These are phyloP conservation scores for Cytospora chrysosperma DNA, from an alignment of 2,329 filamentous ascomycete species.

Conservation along the genomic window DNA sequence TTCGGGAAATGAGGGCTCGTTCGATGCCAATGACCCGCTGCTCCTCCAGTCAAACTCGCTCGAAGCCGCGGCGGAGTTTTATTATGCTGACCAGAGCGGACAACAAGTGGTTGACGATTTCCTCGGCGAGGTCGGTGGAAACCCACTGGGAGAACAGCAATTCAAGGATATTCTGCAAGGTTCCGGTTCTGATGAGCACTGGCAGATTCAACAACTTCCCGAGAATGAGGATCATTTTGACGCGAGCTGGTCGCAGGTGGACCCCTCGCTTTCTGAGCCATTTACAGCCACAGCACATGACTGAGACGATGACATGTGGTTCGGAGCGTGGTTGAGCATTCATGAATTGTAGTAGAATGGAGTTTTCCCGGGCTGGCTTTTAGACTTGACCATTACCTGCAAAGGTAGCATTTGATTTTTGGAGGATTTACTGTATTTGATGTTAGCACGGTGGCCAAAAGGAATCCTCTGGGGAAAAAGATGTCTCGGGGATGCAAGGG, in stretches of 20 bases:
- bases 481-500: constrained; percentile 1
- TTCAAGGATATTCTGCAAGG: constrained; percentile 7
- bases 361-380: neutral
- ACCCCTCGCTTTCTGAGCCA: constrained; percentile 23
- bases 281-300: constrained; percentile 18
- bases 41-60: constrained; percentile 15
- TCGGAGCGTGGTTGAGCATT: neutral
- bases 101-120: neutral
- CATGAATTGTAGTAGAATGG: neutral
- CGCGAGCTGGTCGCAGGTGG: constrained; percentile 15
- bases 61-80: constrained; percentile 2
- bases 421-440: constrained; percentile 2
- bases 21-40: constrained; percentile 20
- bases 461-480: neutral
- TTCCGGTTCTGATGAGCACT: constrained; percentile 5
- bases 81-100: neutral
- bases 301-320: constrained; percentile 9
- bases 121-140: neutral
- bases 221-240: constrained; percentile 19
- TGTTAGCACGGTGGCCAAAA: neutral
- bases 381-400: constrained; percentile 5
- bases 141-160: neutral
- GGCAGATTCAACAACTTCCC: constrained; percentile 21
- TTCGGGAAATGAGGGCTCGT: neutral
- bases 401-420: constrained; percentile 6